Evolutionary conservation across 208 protist genomes (phyloP).

Genomic region (Kentomonas sorsogonicus): DNA sequence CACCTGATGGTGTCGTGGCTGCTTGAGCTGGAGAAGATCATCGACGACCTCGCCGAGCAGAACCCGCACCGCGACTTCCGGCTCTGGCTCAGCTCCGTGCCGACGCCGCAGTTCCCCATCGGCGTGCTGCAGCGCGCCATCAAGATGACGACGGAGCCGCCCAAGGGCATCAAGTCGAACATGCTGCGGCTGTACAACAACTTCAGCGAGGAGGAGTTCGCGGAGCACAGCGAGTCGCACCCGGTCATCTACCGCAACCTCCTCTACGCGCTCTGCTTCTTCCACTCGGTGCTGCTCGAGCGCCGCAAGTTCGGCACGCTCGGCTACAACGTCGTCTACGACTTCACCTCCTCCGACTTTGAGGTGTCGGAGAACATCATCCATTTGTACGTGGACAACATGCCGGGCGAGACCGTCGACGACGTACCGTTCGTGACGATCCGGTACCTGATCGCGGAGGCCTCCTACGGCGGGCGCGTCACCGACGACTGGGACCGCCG

Average conservation of each 20-base stretch:
- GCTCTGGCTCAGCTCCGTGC: conserved; percentile 98
- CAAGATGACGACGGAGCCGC: conserved; percentile 99
- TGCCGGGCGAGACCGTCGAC: conserved; percentile 56
- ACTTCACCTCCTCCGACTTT: conserved; percentile 98
- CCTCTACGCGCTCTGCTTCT: conserved; percentile 96
- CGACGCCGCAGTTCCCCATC: conserved; percentile 95
- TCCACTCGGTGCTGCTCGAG: conserved; percentile 97
- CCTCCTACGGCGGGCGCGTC: conserved; percentile 97
- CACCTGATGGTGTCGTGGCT: conserved; percentile 98
- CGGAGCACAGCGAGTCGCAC: conserved; percentile 46
- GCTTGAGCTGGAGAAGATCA: conserved; percentile 95
- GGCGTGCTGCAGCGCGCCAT: conserved; percentile 94
- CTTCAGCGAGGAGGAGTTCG: conserved; percentile 89
- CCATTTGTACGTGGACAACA: conserved; percentile 82
- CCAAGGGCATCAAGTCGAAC: conserved; percentile 96
- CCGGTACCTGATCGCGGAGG: conserved; percentile 97
- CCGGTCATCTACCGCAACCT: conserved; percentile 94
- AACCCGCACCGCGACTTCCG: conserved; percentile 95
- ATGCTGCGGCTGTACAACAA: conserved; percentile 95
- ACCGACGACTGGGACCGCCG: conserved; percentile 98
- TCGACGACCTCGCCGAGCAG: conserved; percentile 88
- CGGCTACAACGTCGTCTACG: conserved; percentile 98
- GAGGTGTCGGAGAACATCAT: conserved; percentile 93
- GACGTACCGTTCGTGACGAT: conserved; percentile 96
- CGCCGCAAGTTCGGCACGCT: conserved; percentile 97